phyloP scores from a whole-genome alignment of 495 filamentous ascomycete species.

The Lasiosphaeria hispida region DNA sequence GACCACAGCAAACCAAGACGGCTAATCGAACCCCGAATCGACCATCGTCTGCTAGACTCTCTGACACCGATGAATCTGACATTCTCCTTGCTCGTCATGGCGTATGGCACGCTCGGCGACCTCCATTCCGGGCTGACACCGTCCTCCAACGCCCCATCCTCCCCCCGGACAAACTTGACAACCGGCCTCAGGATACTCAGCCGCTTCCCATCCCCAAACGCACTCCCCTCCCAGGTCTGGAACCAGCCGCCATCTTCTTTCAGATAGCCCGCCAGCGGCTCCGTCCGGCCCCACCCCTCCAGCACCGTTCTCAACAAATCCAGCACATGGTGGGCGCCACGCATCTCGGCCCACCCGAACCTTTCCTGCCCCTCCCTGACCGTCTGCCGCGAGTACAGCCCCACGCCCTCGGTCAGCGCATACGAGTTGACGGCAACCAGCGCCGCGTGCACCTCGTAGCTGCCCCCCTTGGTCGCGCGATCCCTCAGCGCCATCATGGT shows the following conservation, averaged over 20 bases:
- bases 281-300: constrained; percentile 17
- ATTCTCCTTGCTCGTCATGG: constrained; percentile 2
- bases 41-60: too few species aligned
- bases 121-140: constrained; percentile 11
- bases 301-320: constrained; percentile 19
- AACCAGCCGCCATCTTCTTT: constrained; percentile 20
- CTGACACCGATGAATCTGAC: constrained; percentile 1
- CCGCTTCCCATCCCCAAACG: constrained; percentile 13
- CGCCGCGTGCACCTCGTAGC: constrained; percentile 19
- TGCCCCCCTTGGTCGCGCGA: constrained; percentile 23
- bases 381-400: constrained; percentile 21
- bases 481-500: constrained; percentile 24
- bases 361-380: constrained; percentile 19
- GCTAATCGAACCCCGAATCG: too few species aligned
- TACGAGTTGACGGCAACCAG: constrained; percentile 19
- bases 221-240: constrained; percentile 9
- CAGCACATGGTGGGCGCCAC: constrained; percentile 23
- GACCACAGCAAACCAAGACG: too few species aligned
- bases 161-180: constrained; percentile 5
- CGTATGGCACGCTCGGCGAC: constrained; percentile 18
- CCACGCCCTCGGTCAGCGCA: constrained; percentile 20
- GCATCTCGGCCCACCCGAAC: constrained; percentile 24
- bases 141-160: constrained; percentile 4
- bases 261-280: constrained; percentile 15
- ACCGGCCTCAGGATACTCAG: constrained; percentile 20